phyloP scores from a whole-genome alignment of 306 rosid genomes.

The Parietaria judaica region DNA sequence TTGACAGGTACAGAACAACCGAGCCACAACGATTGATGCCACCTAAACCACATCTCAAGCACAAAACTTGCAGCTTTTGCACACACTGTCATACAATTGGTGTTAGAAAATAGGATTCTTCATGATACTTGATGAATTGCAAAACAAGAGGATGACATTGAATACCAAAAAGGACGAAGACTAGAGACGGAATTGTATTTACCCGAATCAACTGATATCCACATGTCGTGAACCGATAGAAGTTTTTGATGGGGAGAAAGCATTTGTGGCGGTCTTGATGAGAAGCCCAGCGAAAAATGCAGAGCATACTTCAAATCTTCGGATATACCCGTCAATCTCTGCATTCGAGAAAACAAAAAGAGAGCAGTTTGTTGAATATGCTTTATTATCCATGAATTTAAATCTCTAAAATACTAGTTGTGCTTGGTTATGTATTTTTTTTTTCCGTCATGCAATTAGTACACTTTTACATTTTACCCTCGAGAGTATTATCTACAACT shows the following conservation, averaged over 20 bases:
- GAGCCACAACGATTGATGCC: slow-evolving; percentile 89
- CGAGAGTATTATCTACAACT: too few relatives aligned
- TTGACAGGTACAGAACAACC: slow-evolving; percentile 38
- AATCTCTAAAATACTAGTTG: too few relatives aligned
- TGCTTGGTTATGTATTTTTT: too few relatives aligned
- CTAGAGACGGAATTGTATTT: slow-evolving; percentile 11
- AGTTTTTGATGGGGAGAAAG: slow-evolving; percentile 77
- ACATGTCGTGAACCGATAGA: slow-evolving; percentile 44
- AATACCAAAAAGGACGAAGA: not conserved
- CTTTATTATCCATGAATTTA: too few relatives aligned
- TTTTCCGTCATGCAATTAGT: too few relatives aligned
- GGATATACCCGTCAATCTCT: slow-evolving; percentile 38
- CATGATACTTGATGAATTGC: not conserved
- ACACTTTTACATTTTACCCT: too few relatives aligned
- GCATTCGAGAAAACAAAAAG: slow-evolving; percentile 9
- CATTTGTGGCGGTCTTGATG: slow-evolving; percentile 87
- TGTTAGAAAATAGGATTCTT: slow-evolving; percentile 6
- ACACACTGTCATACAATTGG: slow-evolving; percentile 30
- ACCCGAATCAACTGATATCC: slow-evolving; percentile 65
- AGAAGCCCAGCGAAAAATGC: slow-evolving; percentile 56
- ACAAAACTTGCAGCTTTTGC: slow-evolving; percentile 48
- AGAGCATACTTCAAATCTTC: slow-evolving; percentile 35
- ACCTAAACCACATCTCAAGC: slow-evolving; percentile 82
- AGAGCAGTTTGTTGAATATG: not conserved
- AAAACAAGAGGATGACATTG: not conserved